Evolutionary conservation across 1,139 yeast genomes (phyloP).

Genomic region (Taiozyma sp.): DNA sequence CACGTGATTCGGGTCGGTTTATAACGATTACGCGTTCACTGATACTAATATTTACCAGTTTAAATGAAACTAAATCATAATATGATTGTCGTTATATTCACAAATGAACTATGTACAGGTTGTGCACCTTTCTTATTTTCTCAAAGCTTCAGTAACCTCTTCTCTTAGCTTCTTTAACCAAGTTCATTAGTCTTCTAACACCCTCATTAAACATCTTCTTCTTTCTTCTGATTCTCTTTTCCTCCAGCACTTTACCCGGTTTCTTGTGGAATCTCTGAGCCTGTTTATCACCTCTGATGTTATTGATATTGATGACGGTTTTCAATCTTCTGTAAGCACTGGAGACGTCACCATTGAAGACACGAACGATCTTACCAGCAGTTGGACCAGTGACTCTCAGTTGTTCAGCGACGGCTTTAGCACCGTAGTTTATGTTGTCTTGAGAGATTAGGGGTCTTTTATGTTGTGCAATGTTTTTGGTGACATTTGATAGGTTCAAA

Average conservation of each 20-base stretch:
- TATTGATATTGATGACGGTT: conserved; percentile 30
- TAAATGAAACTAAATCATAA: neutral
- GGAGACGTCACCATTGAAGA: conserved; percentile 31
- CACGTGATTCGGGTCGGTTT: neutral
- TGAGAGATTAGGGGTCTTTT: neutral
- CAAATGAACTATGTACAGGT: neutral
- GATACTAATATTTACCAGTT: neutral
- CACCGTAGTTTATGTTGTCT: neutral
- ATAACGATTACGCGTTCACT: too few relatives aligned
- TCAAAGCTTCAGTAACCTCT: conserved; percentile 37
- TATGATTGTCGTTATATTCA: neutral
- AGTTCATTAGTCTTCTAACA: conserved; percentile 38
- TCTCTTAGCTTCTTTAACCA: conserved; percentile 47
- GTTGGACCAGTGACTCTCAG: conserved; percentile 33
- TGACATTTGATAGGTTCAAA: neutral
- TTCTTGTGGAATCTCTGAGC: conserved; percentile 40
- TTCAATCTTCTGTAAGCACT: conserved; percentile 32
- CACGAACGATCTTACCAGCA: conserved; percentile 42
- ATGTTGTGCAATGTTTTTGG: neutral
- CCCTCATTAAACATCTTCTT: conserved; percentile 43
- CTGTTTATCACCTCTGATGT: conserved; percentile 30
- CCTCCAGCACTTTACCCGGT: conserved; percentile 41
- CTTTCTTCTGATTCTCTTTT: conserved; percentile 38
- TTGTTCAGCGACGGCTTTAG: conserved; percentile 12
- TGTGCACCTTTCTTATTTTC: neutral